A percentile compares a stretch with the other conserved stretches of the same genome.
These are phyloP conservation scores for Skeletonema potamos DNA, from an alignment of 108 stramenopile genomes.

Conservation along the genomic window DNA sequence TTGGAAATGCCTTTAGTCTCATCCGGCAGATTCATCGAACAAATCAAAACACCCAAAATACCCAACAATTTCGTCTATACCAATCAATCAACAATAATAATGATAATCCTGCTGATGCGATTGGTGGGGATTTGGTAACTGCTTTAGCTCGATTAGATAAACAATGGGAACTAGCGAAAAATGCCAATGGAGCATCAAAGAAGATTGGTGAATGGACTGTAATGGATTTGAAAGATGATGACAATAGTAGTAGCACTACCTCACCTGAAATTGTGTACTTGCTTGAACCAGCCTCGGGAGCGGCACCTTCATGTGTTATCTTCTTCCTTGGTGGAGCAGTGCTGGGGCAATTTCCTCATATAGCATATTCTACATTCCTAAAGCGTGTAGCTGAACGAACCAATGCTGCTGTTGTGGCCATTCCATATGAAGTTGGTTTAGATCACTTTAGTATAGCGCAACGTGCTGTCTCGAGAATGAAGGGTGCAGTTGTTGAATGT, in stretches of 20 bases:
- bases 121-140: constrained; percentile 38
- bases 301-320: constrained; percentile 71
- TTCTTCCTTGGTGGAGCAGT: constrained; percentile 84
- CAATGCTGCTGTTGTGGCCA: constrained; percentile 74
- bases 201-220: constrained; percentile 69
- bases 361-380: constrained; percentile 71
- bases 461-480: constrained; percentile 55
- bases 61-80: neutral
- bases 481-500: constrained; percentile 57
- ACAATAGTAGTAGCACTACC: too few relatives aligned
- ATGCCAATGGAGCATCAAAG: constrained; percentile 3
- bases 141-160: constrained; percentile 67
- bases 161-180: constrained; percentile 60
- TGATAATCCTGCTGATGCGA: neutral
- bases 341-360: constrained; percentile 80
- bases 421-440: constrained; percentile 70
- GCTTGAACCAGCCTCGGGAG: constrained; percentile 60
- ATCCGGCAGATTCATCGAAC: neutral
- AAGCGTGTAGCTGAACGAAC: constrained; percentile 46
- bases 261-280: constrained; percentile 64
- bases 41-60: neutral
- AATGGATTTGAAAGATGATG: constrained; percentile 46
- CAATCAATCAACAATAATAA: neutral
- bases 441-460: constrained; percentile 81
- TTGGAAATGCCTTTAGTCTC: neutral